phyloP scores from a whole-genome alignment of 2,329 filamentous ascomycete genomes.

The Zymoseptoria passerinii region DNA sequence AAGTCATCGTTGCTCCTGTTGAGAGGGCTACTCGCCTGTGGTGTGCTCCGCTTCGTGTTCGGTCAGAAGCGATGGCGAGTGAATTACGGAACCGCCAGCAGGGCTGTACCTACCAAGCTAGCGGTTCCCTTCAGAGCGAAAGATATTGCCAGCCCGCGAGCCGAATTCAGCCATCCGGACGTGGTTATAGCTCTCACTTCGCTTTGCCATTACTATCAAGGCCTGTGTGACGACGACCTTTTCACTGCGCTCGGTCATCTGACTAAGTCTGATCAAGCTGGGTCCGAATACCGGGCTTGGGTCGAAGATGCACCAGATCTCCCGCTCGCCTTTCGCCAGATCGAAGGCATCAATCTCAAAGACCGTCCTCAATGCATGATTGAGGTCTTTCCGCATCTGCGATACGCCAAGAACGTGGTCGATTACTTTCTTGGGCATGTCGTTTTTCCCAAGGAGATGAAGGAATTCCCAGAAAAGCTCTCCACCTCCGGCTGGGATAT shows the following conservation, averaged over 20 bases:
- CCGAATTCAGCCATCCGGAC: constrained; percentile 62
- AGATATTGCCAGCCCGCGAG: constrained; percentile 52
- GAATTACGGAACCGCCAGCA: constrained; percentile 41
- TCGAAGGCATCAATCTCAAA: constrained; percentile 23
- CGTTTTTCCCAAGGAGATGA: constrained; percentile 58
- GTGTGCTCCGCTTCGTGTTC: constrained; percentile 51
- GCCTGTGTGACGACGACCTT: constrained; percentile 41
- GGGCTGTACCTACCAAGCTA: constrained; percentile 43
- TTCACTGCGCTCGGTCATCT: constrained; percentile 28
- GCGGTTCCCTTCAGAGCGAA: constrained; percentile 62
- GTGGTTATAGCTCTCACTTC: constrained; percentile 58
- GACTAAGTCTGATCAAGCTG: constrained; percentile 19
- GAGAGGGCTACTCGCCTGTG: constrained; percentile 54
- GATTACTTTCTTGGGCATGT: constrained; percentile 61
- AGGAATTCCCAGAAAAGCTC: constrained; percentile 56
- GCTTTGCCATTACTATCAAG: constrained; percentile 59
- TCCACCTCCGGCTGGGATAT: constrained; percentile 63
- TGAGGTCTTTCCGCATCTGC: constrained; percentile 36
- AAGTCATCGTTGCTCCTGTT: constrained; percentile 41
- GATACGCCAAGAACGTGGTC: constrained; percentile 46
- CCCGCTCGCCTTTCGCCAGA: neutral
- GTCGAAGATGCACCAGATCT: constrained; percentile 10
- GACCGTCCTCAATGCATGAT: constrained; percentile 17
- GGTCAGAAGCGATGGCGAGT: constrained; percentile 61
- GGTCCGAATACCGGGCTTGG: constrained; percentile 24